phyloP scores from a whole-genome alignment of 2,329 filamentous ascomycete genomes.

The Fusarium neocosmosporiellum region DNA sequence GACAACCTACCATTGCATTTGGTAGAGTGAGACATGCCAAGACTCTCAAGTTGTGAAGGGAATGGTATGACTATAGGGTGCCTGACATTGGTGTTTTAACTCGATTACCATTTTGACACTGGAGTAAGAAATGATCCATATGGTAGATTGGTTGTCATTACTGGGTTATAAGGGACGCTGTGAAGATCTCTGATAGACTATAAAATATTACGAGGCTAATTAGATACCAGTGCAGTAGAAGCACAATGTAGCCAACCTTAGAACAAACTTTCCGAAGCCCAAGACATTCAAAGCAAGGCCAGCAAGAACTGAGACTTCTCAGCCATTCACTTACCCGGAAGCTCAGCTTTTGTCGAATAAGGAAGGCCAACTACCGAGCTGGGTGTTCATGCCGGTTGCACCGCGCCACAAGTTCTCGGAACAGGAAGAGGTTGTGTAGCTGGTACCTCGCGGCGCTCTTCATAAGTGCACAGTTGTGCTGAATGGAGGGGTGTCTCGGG shows the following conservation, averaged over 20 bases:
- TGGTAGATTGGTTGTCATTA: not conserved
- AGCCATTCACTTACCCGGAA: conserved; percentile 13
- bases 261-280: not conserved
- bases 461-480: not conserved
- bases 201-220: not conserved
- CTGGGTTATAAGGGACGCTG: not conserved
- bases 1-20: not conserved
- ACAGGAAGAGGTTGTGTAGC: not conserved
- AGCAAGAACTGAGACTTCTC: not conserved
- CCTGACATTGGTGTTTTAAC: not conserved
- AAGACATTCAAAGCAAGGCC: not conserved
- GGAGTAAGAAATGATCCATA: not conserved
- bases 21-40: not conserved
- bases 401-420: not conserved
- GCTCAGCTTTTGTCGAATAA: conserved; percentile 18
- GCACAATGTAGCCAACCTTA: not conserved
- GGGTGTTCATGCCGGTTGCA: conserved; percentile 24
- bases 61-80: not conserved
- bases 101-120: not conserved
- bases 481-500: not conserved
- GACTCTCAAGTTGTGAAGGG: not conserved
- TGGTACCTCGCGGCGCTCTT: not conserved
- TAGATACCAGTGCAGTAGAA: not conserved
- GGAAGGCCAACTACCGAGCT: conserved; percentile 9
- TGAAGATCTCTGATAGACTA: not conserved